These are phyloP conservation scores for Alternaria alternata DNA, from an alignment of 2,329 filamentous ascomycete species.

Conservation along the genomic window DNA sequence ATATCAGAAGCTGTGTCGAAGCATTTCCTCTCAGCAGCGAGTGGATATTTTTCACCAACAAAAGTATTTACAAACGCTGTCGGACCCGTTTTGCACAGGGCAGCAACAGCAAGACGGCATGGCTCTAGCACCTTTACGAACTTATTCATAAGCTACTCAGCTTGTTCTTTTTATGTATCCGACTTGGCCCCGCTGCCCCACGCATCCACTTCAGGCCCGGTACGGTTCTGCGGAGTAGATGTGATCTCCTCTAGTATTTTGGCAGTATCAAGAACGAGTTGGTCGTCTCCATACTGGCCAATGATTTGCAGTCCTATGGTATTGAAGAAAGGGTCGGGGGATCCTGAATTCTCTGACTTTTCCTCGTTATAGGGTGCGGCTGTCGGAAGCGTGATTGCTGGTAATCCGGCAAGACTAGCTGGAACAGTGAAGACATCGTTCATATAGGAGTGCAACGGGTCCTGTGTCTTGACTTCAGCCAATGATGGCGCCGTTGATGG, in stretches of 20 bases:
- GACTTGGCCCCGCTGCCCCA: slow-evolving; percentile 19
- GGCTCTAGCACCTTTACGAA: neutral
- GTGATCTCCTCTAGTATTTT: slow-evolving; percentile 34
- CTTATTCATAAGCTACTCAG: neutral
- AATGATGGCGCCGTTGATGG: slow-evolving; percentile 76
- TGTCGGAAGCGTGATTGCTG: slow-evolving; percentile 84
- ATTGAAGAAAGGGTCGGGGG: slow-evolving; percentile 26
- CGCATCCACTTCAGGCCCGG: slow-evolving; percentile 18
- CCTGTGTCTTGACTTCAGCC: slow-evolving; percentile 63
- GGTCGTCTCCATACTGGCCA: slow-evolving; percentile 82
- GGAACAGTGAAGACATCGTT: slow-evolving; percentile 97
- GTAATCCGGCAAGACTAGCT: slow-evolving; percentile 88
- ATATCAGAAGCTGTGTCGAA: neutral
- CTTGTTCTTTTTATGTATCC: neutral
- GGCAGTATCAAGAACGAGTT: slow-evolving; percentile 67
- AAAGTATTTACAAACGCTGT: slow-evolving; percentile 4
- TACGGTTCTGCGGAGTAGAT: slow-evolving; percentile 6
- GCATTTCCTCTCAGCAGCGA: slow-evolving; percentile 1
- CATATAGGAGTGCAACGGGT: slow-evolving; percentile 78
- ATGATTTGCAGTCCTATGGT: slow-evolving; percentile 75
- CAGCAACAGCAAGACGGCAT: neutral
- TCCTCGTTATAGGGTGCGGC: slow-evolving; percentile 43
- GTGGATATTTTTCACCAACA: neutral
- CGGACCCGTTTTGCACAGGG: neutral
- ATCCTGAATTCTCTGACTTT: slow-evolving; percentile 36